Conservation (phyloP, 768 basidiomycete species). For the Lactarius akahatsu region DNA sequence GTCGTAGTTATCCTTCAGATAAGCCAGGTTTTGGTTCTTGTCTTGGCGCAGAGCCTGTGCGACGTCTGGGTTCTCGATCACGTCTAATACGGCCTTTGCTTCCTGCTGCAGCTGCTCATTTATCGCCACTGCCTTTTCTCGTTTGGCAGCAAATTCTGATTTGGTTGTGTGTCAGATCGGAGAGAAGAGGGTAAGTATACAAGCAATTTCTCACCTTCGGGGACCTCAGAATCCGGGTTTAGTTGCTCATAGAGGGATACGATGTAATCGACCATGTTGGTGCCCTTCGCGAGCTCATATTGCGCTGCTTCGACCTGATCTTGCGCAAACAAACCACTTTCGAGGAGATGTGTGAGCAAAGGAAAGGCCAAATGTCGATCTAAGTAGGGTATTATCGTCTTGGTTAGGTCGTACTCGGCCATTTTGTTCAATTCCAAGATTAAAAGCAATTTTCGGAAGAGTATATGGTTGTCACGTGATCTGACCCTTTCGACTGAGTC, state of each 20-base stretch:
- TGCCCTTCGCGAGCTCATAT: constrained; percentile 96
- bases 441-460: neutral
- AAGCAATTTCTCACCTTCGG: constrained; percentile 51
- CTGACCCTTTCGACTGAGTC: neutral
- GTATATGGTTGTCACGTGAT: constrained; percentile 1
- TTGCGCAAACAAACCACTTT: constrained; percentile 69
- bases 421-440: constrained; percentile 40
- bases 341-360: constrained; percentile 82
- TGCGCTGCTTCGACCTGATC: constrained; percentile 86
- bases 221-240: constrained; percentile 67
- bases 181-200: neutral
- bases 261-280: constrained; percentile 98
- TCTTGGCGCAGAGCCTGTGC: constrained; percentile 93
- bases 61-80: constrained; percentile 96
- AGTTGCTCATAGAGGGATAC: constrained; percentile 76
- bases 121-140: constrained; percentile 77
- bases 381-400: constrained; percentile 85
- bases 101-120: constrained; percentile 85
- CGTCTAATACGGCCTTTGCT: constrained; percentile 90
- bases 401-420: constrained; percentile 90
- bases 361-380: constrained; percentile 96
- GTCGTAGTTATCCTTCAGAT: constrained; percentile 89
- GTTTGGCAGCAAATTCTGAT: constrained; percentile 81
- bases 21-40: constrained; percentile 93
- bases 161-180: constrained; percentile 11